Evolutionary conservation across 2,329 filamentous ascomycete species (phyloP).

Genomic region (Pseudogymnoascus sp.): DNA sequence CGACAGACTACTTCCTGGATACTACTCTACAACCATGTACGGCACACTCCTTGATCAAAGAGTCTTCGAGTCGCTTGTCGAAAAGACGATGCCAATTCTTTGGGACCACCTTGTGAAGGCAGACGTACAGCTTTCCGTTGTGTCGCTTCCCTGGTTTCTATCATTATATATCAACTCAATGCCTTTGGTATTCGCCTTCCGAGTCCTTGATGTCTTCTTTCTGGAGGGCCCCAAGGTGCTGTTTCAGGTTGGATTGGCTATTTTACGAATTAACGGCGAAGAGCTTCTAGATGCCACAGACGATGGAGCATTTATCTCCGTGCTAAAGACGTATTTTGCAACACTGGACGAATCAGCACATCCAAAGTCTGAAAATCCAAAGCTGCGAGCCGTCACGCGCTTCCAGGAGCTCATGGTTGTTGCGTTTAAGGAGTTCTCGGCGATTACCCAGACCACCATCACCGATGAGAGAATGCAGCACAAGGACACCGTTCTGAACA

Average conservation of each 20-base stretch:
- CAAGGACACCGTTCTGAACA: slow-evolving; percentile 88
- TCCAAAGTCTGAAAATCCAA: slow-evolving; percentile 89
- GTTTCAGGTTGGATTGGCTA: slow-evolving; percentile 95
- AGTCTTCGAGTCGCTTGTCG: slow-evolving; percentile 95
- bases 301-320: slow-evolving; percentile 93
- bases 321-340: slow-evolving; percentile 90
- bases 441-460: slow-evolving; percentile 88
- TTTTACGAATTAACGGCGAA: slow-evolving; percentile 92
- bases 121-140: slow-evolving; percentile 93
- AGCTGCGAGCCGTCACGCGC: slow-evolving; percentile 83
- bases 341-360: slow-evolving; percentile 92
- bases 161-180: slow-evolving; percentile 99
- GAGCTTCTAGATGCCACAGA: slow-evolving; percentile 88
- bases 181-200: slow-evolving; percentile 94
- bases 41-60: slow-evolving; percentile 93
- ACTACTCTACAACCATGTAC: slow-evolving; percentile 99
- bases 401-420: slow-evolving; percentile 99
- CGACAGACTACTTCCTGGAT: slow-evolving; percentile 86
- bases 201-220: slow-evolving; percentile 96
- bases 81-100: slow-evolving; percentile 95
- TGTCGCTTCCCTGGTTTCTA: slow-evolving; percentile 95
- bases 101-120: slow-evolving; percentile 98
- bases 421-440: slow-evolving; percentile 95
- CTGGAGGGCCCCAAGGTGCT: slow-evolving; percentile 94
- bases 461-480: slow-evolving; percentile 84